phyloP scores from a whole-genome alignment of 148 eudicot species.

The Chenopodium quinoa region DNA sequence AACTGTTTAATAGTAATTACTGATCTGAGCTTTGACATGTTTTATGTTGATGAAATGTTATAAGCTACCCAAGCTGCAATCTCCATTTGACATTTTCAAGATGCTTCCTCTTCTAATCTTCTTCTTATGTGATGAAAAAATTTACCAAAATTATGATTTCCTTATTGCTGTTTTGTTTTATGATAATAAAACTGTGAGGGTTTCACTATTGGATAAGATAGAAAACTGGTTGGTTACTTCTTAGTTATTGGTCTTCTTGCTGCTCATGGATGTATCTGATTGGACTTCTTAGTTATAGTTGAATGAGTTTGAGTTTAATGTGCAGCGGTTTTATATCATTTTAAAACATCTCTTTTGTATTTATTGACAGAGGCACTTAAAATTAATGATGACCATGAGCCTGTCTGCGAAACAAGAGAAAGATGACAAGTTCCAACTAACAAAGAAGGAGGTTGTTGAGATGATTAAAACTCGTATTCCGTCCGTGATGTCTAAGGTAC shows the following conservation, averaged over 20 bases:
- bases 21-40: not conserved
- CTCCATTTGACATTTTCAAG: too few relatives aligned
- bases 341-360: not conserved
- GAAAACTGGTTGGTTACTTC: not conserved
- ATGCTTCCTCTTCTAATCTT: too few relatives aligned
- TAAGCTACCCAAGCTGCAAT: too few relatives aligned
- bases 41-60: too few relatives aligned
- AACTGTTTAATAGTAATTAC: slow-evolving; percentile 9
- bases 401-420: slow-evolving; percentile 85
- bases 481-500: slow-evolving; percentile 62
- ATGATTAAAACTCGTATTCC: slow-evolving; percentile 63
- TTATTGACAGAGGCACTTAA: slow-evolving; percentile 70
- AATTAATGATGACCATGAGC: slow-evolving; percentile 65
- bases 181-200: too few relatives aligned
- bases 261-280: slow-evolving; percentile 4
- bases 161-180: too few relatives aligned
- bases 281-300: not conserved
- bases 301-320: slow-evolving; percentile 4
- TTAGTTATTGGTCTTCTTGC: not conserved
- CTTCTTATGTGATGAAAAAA: too few relatives aligned
- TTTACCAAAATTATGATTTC: too few relatives aligned
- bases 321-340: not conserved
- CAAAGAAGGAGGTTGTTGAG: slow-evolving; percentile 77
- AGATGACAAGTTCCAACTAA: slow-evolving; percentile 71
- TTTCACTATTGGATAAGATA: not conserved